A percentile compares a stretch with the other conserved stretches of the same genome.
Conservation (phyloP, 176 grass and related monocot genomes). For the Juncus inflexus region DNA sequence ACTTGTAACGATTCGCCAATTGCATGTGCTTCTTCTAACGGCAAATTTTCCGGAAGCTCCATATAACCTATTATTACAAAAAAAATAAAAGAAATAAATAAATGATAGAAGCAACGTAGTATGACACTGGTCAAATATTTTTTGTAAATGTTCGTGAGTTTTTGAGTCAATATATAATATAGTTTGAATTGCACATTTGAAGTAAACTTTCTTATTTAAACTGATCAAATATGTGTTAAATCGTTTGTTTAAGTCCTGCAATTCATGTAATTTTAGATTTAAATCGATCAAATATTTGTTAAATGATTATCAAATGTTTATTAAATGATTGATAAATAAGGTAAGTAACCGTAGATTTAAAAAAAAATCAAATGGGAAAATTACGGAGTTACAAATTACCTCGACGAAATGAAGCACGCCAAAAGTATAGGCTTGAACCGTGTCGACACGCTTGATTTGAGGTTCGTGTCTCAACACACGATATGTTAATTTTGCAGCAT, state of each 20-base stretch:
- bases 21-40: slow-evolving; percentile 77
- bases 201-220: too few relatives aligned
- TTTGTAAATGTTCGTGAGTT: too few relatives aligned
- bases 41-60: slow-evolving; percentile 90
- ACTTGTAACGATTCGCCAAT: slow-evolving; percentile 91
- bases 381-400: slow-evolving; percentile 23
- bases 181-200: too few relatives aligned
- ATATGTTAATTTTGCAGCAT: slow-evolving; percentile 89
- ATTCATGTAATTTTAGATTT: too few relatives aligned
- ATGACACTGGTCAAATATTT: too few relatives aligned
- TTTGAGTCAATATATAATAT: too few relatives aligned
- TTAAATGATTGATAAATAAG: too few relatives aligned
- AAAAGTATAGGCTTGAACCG: slow-evolving; percentile 83
- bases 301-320: too few relatives aligned
- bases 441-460: slow-evolving; percentile 85
- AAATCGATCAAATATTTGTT: too few relatives aligned
- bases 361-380: neutral
- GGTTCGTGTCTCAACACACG: slow-evolving; percentile 56
- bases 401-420: slow-evolving; percentile 93
- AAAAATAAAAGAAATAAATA: neutral
- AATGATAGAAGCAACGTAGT: neutral
- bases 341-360: too few relatives aligned
- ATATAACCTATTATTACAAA: slow-evolving; percentile 71
- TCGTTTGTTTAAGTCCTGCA: too few relatives aligned
- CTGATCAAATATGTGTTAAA: too few relatives aligned